Evolutionary conservation across 2,329 filamentous ascomycete genomes (phyloP).

Genomic region (Venturiaceae sp.): DNA sequence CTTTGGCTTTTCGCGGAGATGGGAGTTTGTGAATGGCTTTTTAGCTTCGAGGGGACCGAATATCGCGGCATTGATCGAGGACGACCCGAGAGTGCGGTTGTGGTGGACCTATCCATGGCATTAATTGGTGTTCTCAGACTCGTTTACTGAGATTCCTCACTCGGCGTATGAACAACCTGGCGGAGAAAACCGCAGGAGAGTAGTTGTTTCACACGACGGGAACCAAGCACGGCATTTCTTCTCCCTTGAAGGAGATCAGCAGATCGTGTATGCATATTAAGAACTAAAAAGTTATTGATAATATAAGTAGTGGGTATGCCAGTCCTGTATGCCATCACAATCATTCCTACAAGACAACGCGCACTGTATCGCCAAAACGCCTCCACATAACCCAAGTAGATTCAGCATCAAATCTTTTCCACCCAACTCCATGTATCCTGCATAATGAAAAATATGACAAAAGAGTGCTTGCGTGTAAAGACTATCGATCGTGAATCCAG

Average conservation of each 20-base stretch:
- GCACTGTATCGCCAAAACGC: neutral
- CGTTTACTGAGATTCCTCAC: neutral
- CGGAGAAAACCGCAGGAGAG: neutral
- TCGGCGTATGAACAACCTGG: neutral
- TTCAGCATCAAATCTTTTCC: neutral
- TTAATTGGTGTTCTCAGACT: neutral
- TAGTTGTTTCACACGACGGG: too few relatives aligned
- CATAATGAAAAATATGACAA: neutral
- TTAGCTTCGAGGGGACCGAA: neutral
- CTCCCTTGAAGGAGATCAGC: too few relatives aligned
- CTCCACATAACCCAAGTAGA: neutral
- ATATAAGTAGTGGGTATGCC: neutral
- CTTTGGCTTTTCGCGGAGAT: too few relatives aligned
- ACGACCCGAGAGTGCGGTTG: neutral
- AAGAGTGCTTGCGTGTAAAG: neutral
- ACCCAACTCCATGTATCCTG: neutral
- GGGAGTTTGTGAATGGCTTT: too few relatives aligned
- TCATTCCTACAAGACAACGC: neutral
- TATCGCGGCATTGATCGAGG: neutral
- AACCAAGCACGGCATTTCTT: too few relatives aligned
- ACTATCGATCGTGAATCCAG: neutral
- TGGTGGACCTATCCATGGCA: neutral
- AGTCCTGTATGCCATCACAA: neutral
- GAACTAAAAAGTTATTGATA: neutral
- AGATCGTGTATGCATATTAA: neutral